Evolutionary conservation across 257 asterid species (phyloP), one percentile per base, ranked within the genome.

Genomic region (Fraxinus quadrangulata): DNA sequence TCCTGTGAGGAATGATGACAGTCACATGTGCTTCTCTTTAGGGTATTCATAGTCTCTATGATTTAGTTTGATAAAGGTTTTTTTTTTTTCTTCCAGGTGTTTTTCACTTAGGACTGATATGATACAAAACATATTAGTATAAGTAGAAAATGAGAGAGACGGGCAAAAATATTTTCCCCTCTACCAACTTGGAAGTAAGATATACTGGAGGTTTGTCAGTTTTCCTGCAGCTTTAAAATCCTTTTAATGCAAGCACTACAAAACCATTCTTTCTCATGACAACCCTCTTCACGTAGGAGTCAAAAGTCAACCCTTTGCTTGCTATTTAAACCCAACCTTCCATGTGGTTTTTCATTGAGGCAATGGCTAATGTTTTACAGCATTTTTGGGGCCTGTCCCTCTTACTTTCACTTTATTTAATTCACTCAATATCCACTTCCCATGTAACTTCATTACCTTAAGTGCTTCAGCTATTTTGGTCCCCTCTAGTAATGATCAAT

Each of bases 321-420:
- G 77, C 82, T 83, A 83, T 83, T 54, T 81, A 71, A 73, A 12
- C 71, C 83, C 75, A 80, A 84, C 56, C 45, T 69, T 10, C 67
- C 67, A 69, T 83, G 76, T 72, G 74, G 79, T 80, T 67, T 59
- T 51, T 63, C 74, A 81, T 31, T 75, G 79, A 75, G 82, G 80
- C 75, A 75, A 85, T 87, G 89, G 76, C 81, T 72, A 30, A 28
- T 49, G 71, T 78, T 61, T 80, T 75, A 23, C 84, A 74, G 61
- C 74, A 70, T 76, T 82, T 84, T 65, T 80, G 89, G 93, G 84
- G 84, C 23, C 56, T 88, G 68, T 81, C 84, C 81, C 88, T 90
- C 81, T 84, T 77, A 72, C 82, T 88, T 42, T 85, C 85, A 73
- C 87, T 84, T 79, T 78, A 76, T 73, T 72, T 79, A 23, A 33